A percentile compares a stretch with the other conserved stretches of the same genome.
Evolutionary conservation across 2,329 filamentous ascomycete species (phyloP).

Genomic region (Zalaria obscura): DNA sequence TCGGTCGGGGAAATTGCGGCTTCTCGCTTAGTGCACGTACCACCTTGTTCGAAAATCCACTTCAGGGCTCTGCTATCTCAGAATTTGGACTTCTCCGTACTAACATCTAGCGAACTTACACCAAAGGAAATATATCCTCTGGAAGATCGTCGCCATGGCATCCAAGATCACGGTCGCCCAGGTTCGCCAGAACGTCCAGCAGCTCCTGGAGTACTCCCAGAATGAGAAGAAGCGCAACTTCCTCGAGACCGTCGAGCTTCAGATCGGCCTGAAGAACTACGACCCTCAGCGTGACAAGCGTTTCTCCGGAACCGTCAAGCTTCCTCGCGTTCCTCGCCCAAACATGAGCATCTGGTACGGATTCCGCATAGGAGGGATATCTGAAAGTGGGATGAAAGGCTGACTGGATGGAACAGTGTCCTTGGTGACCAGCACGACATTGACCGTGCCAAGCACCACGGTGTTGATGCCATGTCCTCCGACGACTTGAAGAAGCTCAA

Average conservation of each 20-base stretch:
- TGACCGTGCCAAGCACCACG: constrained; percentile 98
- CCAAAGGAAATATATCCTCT: constrained; percentile 21
- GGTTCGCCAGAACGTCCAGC: constrained; percentile 87
- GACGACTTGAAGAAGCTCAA: constrained; percentile 99
- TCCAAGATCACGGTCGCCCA: constrained; percentile 81
- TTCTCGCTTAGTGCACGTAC: constrained; percentile 3
- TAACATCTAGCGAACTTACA: constrained; percentile 1
- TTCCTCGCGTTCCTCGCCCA: constrained; percentile 81
- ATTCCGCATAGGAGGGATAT: not conserved
- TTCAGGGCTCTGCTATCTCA: not conserved
- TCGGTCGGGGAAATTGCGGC: not conserved
- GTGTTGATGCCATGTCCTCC: constrained; percentile 93
- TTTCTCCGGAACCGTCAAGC: constrained; percentile 99
- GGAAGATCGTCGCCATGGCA: constrained; percentile 40
- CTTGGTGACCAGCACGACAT: constrained; percentile 95
- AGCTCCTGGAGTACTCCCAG: constrained; percentile 78
- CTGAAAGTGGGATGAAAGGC: constrained; percentile 5
- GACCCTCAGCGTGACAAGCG: constrained; percentile 99
- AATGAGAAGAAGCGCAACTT: constrained; percentile 28
- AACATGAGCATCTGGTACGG: constrained; percentile 72
- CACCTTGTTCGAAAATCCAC: not conserved
- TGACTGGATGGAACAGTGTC: constrained; percentile 41
- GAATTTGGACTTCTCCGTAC: not conserved
- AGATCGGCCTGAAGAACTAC: constrained; percentile 96
- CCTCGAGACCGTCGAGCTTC: constrained; percentile 36